A percentile compares a stretch with the other conserved stretches of the same genome.
Conservation (phyloP, 257 asterid genomes). For the Coffea canephora region DNA sequence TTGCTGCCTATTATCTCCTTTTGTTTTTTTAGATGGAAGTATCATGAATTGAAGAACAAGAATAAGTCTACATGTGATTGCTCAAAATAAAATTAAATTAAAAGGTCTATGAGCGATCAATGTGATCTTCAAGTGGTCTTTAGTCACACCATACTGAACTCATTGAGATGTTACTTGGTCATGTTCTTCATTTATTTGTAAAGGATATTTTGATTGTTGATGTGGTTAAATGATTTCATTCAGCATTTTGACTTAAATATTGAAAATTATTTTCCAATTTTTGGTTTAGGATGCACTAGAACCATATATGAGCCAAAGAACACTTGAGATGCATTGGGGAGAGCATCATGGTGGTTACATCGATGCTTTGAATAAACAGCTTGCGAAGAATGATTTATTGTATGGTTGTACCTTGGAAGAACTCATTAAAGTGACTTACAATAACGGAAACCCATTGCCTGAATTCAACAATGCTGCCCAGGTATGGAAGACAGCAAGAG, state of each 20-base stretch:
- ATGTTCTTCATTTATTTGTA: too few relatives aligned
- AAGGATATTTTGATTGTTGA: background rate
- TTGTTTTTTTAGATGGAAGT: too few relatives aligned
- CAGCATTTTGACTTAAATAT: too few relatives aligned
- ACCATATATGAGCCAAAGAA: constrained; percentile 76
- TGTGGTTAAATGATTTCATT: background rate
- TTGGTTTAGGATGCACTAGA: constrained; percentile 71
- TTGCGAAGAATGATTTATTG: constrained; percentile 57
- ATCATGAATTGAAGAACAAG: too few relatives aligned
- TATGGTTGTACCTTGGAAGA: constrained; percentile 78
- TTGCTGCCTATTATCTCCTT: too few relatives aligned
- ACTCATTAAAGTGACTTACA: constrained; percentile 72
- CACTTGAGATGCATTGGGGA: constrained; percentile 91
- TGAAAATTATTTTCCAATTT: background rate
- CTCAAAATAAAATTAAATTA: too few relatives aligned
- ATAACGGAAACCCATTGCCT: constrained; percentile 80
- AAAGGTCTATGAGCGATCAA: too few relatives aligned
- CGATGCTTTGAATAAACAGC: constrained; percentile 83
- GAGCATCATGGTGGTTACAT: constrained; percentile 78
- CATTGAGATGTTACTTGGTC: too few relatives aligned
- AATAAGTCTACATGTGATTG: background rate
- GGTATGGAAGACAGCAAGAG: constrained; percentile 36
- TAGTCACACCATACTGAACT: background rate
- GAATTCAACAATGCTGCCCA: constrained; percentile 90
- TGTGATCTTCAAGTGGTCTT: background rate